Evolutionary conservation across 2,329 filamentous ascomycete species (phyloP).

Genomic region (Aspergillus awamori): DNA sequence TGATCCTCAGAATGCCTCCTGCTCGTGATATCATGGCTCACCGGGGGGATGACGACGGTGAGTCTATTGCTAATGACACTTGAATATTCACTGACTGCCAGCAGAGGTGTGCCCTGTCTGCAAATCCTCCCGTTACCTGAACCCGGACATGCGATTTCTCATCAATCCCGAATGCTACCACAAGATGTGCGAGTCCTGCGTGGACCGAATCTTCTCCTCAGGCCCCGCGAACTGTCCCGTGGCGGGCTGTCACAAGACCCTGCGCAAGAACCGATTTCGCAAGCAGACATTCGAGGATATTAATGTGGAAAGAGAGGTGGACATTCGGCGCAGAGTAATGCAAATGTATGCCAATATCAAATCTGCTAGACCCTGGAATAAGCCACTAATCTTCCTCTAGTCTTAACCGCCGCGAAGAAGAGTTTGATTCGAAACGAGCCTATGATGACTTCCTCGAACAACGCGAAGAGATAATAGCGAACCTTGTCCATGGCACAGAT

Average conservation of each 20-base stretch:
- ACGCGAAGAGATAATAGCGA: constrained; percentile 87
- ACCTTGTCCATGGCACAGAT: constrained; percentile 74
- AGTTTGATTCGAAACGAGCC: constrained; percentile 80
- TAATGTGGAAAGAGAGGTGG: constrained; percentile 85
- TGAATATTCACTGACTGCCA: constrained; percentile 13
- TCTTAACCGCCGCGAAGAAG: constrained; percentile 86
- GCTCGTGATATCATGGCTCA: constrained; percentile 35
- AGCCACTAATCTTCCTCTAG: constrained; percentile 49
- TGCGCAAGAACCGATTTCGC: constrained; percentile 82
- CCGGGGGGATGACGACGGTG: constrained; percentile 49
- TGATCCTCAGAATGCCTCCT: constrained; percentile 32
- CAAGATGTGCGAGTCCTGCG: constrained; percentile 96
- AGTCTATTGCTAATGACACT: constrained; percentile 5
- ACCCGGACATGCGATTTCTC: constrained; percentile 89
- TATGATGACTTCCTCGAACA: constrained; percentile 96
- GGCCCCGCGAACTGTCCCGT: constrained; percentile 93
- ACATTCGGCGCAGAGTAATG: constrained; percentile 80
- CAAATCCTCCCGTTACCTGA: constrained; percentile 95
- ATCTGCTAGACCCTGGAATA: not conserved
- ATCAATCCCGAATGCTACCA: constrained; percentile 99
- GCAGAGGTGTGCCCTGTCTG: constrained; percentile 91
- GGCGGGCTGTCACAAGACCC: constrained; percentile 80
- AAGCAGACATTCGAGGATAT: constrained; percentile 89
- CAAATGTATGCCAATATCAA: constrained; percentile 47
- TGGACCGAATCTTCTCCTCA: constrained; percentile 88